A percentile compares a stretch with the other conserved stretches of the same genome.
phyloP scores from a whole-genome alignment of 2,329 filamentous ascomycete genomes.

The Orbilia blumenaviensis region DNA sequence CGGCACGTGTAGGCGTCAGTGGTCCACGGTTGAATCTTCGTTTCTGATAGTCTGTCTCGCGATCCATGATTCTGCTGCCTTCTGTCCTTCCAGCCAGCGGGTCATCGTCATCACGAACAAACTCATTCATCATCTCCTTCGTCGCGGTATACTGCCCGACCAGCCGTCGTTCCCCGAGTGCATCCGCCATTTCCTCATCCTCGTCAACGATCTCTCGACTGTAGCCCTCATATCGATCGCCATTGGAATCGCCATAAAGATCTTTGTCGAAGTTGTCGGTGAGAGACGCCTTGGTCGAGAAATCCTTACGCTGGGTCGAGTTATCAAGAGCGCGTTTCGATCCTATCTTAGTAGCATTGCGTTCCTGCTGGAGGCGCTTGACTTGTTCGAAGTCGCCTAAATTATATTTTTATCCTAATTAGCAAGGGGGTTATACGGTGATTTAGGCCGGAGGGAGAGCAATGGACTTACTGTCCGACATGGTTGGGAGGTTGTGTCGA shows the following conservation, averaged over 20 bases:
- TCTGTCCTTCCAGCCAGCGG: slow-evolving; percentile 85
- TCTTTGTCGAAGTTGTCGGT: slow-evolving; percentile 88
- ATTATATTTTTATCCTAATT: neutral
- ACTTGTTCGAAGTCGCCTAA: slow-evolving; percentile 85
- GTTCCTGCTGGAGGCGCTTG: slow-evolving; percentile 88
- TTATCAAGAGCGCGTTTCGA: slow-evolving; percentile 80
- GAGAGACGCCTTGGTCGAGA: slow-evolving; percentile 87
- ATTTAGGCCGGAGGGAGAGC: neutral
- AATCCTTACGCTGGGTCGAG: slow-evolving; percentile 81
- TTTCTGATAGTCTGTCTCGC: slow-evolving; percentile 98
- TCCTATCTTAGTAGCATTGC: slow-evolving; percentile 78
- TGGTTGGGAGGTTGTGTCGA: slow-evolving; percentile 21
- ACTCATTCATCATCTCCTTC: slow-evolving; percentile 90
- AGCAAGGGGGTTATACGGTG: slow-evolving; percentile 6
- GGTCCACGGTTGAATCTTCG: slow-evolving; percentile 82
- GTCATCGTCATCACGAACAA: slow-evolving; percentile 90
- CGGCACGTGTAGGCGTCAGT: slow-evolving; percentile 83
- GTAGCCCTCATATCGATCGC: slow-evolving; percentile 88
- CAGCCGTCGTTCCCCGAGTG: slow-evolving; percentile 75
- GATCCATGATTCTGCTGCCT: slow-evolving; percentile 86
- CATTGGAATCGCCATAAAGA: slow-evolving; percentile 78
- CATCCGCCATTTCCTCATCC: slow-evolving; percentile 79
- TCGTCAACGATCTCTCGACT: slow-evolving; percentile 86
- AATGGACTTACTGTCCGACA: slow-evolving; percentile 44
- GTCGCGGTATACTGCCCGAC: slow-evolving; percentile 97